Base-by-base conservation (phyloP, 225 moss, liverwort and hornwort genomes). In the Polytrichum formosum region DNA sequence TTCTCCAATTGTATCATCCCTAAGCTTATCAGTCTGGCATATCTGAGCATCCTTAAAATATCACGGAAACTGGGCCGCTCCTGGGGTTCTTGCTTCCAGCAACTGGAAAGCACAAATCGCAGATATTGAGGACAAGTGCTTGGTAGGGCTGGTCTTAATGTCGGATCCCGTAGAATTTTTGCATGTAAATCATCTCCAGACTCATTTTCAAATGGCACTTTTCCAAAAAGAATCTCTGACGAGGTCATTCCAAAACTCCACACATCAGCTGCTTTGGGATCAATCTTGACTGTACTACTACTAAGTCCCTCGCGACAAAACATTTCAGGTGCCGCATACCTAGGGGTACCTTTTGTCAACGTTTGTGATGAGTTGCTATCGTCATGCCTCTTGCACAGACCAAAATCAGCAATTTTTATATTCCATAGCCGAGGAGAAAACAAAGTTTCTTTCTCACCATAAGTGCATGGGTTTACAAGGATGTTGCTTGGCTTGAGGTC, bases 221-320 rank as follows among this genome's bases (percentile, higher is more conserved):
- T 2, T 23, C 70, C 70, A n/a, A 29, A 68, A 23, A 78, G 65
- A 28, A 78, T 73, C 56, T 70, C 70, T 6, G 58, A 78, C 13
- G 56, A 69, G 26, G 56, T 69, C 53, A 78, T 54, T 21, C 28
- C 70, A 31, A 78, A 70, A 53, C 73, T 58, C 46, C 53, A 69
- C 13, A 69, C 55, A 30, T 69, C 69, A 54, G 55, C n/a, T 58
- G 37, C 26, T 20, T 16, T 28, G 5, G 56, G 55, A 59, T 54
- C 61, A 9, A 70, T 35, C n/a, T 70, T 65, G 20, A 22, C 31
- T 37, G 25, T 65, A 9, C 21, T 37, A n/a, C 7, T 5, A 7
- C 22, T 23, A 10, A 28, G 35, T 67, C 5, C 35, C 7, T 46
- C 65, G 0, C 0, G n/a, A 16, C 70, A 58, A 35, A 66, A 70